Conservation (phyloP, 2,329 filamentous ascomycete genomes). For the Pezicula neosporulosa region DNA sequence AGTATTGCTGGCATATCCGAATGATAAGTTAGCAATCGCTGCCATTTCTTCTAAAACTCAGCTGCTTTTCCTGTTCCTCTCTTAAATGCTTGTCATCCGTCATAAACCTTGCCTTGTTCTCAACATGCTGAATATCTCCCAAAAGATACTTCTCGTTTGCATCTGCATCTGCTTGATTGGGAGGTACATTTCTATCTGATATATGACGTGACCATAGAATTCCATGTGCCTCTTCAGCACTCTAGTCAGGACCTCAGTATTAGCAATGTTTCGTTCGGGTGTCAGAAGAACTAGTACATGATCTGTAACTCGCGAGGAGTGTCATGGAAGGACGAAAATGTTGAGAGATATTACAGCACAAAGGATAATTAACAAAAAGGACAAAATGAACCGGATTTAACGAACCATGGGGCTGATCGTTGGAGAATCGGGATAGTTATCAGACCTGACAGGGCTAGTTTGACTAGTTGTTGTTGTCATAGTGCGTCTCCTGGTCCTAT, state of each 20-base stretch:
- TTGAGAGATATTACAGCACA: constrained; percentile 1
- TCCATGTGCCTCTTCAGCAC: constrained; percentile 24
- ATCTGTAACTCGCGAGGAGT: too few species aligned
- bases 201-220: constrained; percentile 21
- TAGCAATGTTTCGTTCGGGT: too few species aligned
- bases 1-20: too few species aligned
- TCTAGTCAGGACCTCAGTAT: neutral
- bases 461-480: neutral
- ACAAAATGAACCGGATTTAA: too few species aligned
- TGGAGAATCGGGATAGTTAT: neutral
- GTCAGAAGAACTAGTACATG: too few species aligned
- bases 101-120: constrained; percentile 36
- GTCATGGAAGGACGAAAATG: too few species aligned
- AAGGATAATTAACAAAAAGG: too few species aligned
- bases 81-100: constrained; percentile 32
- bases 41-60: constrained; percentile 4
- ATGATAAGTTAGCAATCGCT: too few species aligned
- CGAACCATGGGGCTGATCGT: neutral
- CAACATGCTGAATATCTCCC: constrained; percentile 33
- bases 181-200: constrained; percentile 13
- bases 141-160: constrained; percentile 38
- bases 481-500: constrained; percentile 6
- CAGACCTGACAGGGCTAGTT: neutral
- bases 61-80: constrained; percentile 22
- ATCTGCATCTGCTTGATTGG: constrained; percentile 16